Conservation (phyloP, 257 asterid species). For the Solanum sitiens region DNA sequence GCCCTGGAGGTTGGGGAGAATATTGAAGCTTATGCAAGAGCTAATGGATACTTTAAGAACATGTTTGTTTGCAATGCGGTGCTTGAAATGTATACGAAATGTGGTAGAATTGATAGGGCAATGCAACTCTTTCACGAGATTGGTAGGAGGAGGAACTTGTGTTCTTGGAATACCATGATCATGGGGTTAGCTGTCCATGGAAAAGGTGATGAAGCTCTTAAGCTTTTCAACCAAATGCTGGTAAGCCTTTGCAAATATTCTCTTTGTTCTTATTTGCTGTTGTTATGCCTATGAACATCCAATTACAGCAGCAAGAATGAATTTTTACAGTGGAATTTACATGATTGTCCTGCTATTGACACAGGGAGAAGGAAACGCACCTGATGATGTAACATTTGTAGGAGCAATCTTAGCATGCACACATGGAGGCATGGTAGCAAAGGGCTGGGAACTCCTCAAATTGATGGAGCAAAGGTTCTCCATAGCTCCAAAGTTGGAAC, state of each 20-base stretch:
- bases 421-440: slow-evolving; percentile 64
- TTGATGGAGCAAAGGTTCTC: slow-evolving; percentile 28
- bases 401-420: slow-evolving; percentile 80
- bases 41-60: slow-evolving; percentile 41
- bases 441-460: slow-evolving; percentile 43
- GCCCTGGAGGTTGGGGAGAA: slow-evolving; percentile 71
- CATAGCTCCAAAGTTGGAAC: slow-evolving; percentile 25
- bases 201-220: slow-evolving; percentile 46
- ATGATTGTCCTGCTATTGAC: slow-evolving; percentile 6
- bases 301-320: background rate
- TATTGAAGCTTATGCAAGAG: slow-evolving; percentile 66
- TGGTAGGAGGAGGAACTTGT: slow-evolving; percentile 46
- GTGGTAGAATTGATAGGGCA: slow-evolving; percentile 69
- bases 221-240: slow-evolving; percentile 50
- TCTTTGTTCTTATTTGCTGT: background rate
- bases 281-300: background rate
- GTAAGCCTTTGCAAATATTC: slow-evolving; percentile 21
- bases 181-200: slow-evolving; percentile 88
- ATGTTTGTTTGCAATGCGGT: slow-evolving; percentile 57
- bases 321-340: background rate
- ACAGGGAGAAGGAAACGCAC: slow-evolving; percentile 43
- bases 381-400: slow-evolving; percentile 83
- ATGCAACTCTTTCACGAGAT: slow-evolving; percentile 53
- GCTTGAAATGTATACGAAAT: slow-evolving; percentile 61
- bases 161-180: slow-evolving; percentile 78